A percentile compares a stretch with the other conserved stretches of the same genome.
These are phyloP conservation scores for Cordyceps javanica DNA, from an alignment of 2,329 filamentous ascomycete species.

Conservation along the genomic window DNA sequence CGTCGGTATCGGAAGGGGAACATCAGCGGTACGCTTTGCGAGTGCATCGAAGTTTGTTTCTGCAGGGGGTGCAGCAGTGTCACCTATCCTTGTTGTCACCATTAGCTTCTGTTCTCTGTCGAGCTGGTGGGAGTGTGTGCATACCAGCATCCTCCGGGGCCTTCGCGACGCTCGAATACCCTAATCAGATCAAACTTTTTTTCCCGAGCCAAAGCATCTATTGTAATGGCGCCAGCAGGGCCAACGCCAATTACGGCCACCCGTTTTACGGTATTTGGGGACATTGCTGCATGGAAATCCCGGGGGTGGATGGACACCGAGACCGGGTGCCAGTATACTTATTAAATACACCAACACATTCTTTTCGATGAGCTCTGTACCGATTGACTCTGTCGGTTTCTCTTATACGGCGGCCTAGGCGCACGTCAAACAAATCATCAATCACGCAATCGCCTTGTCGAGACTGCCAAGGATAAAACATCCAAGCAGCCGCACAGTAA, in stretches of 20 bases:
- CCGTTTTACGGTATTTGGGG: neutral
- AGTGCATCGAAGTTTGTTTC: neutral
- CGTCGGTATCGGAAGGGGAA: conserved; percentile 39
- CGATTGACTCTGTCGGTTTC: neutral
- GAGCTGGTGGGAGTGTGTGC: neutral
- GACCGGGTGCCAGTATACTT: neutral
- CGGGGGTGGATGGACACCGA: neutral
- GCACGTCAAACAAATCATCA: neutral
- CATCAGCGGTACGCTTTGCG: conserved; percentile 33
- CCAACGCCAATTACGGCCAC: neutral
- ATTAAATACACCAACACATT: neutral
- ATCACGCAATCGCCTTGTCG: neutral
- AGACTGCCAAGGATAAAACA: neutral
- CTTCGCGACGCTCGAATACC: neutral
- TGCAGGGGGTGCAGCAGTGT: neutral
- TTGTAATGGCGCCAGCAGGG: neutral
- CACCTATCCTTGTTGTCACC: neutral
- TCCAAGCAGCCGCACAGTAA: neutral
- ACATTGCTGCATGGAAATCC: neutral
- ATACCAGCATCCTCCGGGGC: neutral
- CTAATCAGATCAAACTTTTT: neutral
- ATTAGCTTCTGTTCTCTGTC: neutral
- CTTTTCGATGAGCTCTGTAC: neutral
- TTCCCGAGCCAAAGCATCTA: neutral
- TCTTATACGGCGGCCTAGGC: neutral